Evolutionary conservation across 805 yeast genomes (phyloP).

Genomic region (Sugiyamaella chiloensis): DNA sequence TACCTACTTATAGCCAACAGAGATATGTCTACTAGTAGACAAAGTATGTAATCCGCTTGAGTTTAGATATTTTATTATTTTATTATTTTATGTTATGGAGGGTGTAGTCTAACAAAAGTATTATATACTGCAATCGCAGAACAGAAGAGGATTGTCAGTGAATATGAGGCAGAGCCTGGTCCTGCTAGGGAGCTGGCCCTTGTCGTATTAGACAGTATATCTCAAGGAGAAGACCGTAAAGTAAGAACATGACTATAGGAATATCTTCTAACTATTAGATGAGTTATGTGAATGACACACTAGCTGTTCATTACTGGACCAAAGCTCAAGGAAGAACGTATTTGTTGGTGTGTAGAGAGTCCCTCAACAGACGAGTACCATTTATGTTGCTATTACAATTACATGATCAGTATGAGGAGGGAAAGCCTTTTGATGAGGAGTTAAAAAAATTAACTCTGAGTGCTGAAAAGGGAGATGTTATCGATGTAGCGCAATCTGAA

Average conservation of each 20-base stretch:
- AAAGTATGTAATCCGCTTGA: neutral
- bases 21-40: neutral
- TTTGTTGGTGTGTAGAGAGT: slow-evolving; percentile 25
- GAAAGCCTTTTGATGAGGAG: neutral
- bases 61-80: neutral
- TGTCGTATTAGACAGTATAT: slow-evolving; percentile 24
- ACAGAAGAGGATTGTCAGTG: slow-evolving; percentile 15
- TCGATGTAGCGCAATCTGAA: slow-evolving; percentile 40
- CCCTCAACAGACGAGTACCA: slow-evolving; percentile 23
- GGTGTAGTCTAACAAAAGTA: slow-evolving; percentile 9
- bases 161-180: slow-evolving; percentile 17
- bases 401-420: slow-evolving; percentile 17
- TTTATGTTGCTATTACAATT: slow-evolving; percentile 25
- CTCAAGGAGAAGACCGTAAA: slow-evolving; percentile 29
- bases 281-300: slow-evolving; percentile 31
- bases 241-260: neutral
- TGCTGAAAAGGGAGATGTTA: slow-evolving; percentile 21
- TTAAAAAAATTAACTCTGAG: neutral
- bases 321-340: slow-evolving; percentile 30
- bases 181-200: slow-evolving; percentile 18
- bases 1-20: too few species aligned
- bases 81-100: neutral
- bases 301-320: slow-evolving; percentile 33
- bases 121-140: slow-evolving; percentile 20
- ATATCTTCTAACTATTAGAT: slow-evolving; percentile 15